Base-by-base conservation (phyloP, 805 yeast genomes). In the Sungouiozyma intestinalis region DNA sequence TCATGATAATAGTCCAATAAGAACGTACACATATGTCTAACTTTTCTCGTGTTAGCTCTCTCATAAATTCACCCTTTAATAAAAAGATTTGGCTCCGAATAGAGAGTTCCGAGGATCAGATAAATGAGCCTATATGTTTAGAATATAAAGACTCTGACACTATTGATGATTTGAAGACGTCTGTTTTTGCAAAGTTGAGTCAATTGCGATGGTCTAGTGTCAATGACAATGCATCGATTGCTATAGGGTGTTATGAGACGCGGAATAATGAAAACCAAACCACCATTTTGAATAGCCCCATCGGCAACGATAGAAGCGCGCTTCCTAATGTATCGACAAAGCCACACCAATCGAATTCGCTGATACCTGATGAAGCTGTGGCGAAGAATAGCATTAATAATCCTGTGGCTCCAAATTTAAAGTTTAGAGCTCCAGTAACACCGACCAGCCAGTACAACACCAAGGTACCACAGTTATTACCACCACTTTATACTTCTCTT, bases 161-260 rank as follows among this genome's bases (percentile, higher is more conserved):
- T 1, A 72, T 88, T 4, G 97, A 88, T 59, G 95, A 90, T 60
- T 66, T 88, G 51, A 88, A 88, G 54, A 64, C 71, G 9, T 71
- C 76, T 45, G 71, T 88, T 1, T 60, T 79, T 32, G 64, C 64
- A 36, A 83, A 80, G 51, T 82, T 60, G 19, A 48, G 41, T 33
- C 17, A 39, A 16, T 73, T 58, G 83, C 94, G 42, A 77, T 81
- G 45, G 72, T 85, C 2, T 55, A 81, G 43, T 83, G 78, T 3
- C 58, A 73, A 55, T 38, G 62, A 46, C 57, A 66, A 37, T 73
- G 70, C 54, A 86, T 86, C 64, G 79, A 94, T 7, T 77, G 94
- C 9, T 85, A 84, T 55, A 44, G 81, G 48, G 42, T 67, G 15
- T 57, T 77, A 45, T 50, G 45, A 41, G 2, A 32, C 17, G 31